These are phyloP conservation scores for Ophioceras dolichostomum DNA, from an alignment of 2,329 filamentous ascomycete genomes.

Conservation along the genomic window DNA sequence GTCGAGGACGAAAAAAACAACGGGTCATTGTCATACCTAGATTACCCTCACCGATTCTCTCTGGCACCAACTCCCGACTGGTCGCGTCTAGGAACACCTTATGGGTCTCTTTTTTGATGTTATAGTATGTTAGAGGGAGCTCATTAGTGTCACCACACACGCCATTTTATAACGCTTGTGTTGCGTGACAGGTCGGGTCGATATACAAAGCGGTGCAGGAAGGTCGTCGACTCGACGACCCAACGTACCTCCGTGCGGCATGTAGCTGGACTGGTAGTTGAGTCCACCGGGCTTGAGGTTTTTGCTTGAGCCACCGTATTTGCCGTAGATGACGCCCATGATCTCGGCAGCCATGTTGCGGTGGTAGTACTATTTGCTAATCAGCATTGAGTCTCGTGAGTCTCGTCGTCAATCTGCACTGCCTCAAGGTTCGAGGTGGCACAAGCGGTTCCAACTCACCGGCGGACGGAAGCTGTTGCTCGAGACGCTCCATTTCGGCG, in stretches of 20 bases:
- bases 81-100: slow-evolving; percentile 16
- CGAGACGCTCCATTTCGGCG: slow-evolving; percentile 51
- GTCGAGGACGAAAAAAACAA: neutral
- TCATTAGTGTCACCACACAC: too few relatives aligned
- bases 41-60: slow-evolving; percentile 1
- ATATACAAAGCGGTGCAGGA: neutral
- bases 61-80: slow-evolving; percentile 3
- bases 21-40: slow-evolving; percentile 3
- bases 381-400: too few relatives aligned
- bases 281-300: slow-evolving; percentile 16
- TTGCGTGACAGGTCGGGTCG: neutral
- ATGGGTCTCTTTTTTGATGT: slow-evolving; percentile 14
- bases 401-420: too few relatives aligned
- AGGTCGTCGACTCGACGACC: neutral
- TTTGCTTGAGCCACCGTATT: slow-evolving; percentile 15
- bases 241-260: slow-evolving; percentile 16
- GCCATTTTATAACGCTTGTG: too few relatives aligned
- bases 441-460: too few relatives aligned
- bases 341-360: slow-evolving; percentile 45
- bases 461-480: slow-evolving; percentile 51
- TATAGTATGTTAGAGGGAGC: too few relatives aligned
- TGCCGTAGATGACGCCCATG: slow-evolving; percentile 36
- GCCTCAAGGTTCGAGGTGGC: too few relatives aligned
- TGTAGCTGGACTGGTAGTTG: slow-evolving; percentile 20
- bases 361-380: slow-evolving; percentile 41